These are phyloP conservation scores for Nepenthes gracilis DNA, from an alignment of 148 eudicot genomes.

Conservation along the genomic window DNA sequence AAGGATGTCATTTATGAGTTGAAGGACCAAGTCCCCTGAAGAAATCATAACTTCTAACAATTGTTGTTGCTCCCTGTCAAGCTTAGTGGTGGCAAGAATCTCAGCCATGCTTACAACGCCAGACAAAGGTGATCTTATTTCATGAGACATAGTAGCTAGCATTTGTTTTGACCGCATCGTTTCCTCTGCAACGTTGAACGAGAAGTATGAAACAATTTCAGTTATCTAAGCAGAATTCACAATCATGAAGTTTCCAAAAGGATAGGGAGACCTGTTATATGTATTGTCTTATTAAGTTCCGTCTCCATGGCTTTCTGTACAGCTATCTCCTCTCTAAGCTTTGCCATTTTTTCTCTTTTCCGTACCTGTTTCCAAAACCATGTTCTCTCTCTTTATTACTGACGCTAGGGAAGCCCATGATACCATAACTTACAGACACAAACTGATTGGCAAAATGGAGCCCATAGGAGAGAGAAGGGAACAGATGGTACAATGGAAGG, in stretches of 20 bases:
- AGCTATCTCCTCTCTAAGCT: slow-evolving; percentile 80
- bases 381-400: not conserved
- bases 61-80: slow-evolving; percentile 63
- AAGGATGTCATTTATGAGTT: slow-evolving; percentile 89
- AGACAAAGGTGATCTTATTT: slow-evolving; percentile 85
- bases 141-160: slow-evolving; percentile 98
- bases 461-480: not conserved
- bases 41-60: slow-evolving; percentile 75
- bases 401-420: not conserved
- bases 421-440: no score
- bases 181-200: slow-evolving; percentile 52
- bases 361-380: slow-evolving; percentile 40
- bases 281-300: slow-evolving; percentile 85
- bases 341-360: slow-evolving; percentile 88
- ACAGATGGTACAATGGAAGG: no score
- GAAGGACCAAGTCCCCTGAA: slow-evolving; percentile 87
- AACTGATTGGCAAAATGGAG: not conserved
- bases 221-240: not conserved
- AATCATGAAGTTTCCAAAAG: not conserved
- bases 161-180: slow-evolving; percentile 91
- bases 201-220: slow-evolving; percentile 5
- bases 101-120: slow-evolving; percentile 95
- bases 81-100: slow-evolving; percentile 62
- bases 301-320: slow-evolving; percentile 95
- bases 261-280: slow-evolving; percentile 51